A percentile compares a stretch with the other conserved stretches of the same genome.
Evolutionary conservation across 805 yeast genomes (phyloP).

Genomic region (Starmerella kuoi): DNA sequence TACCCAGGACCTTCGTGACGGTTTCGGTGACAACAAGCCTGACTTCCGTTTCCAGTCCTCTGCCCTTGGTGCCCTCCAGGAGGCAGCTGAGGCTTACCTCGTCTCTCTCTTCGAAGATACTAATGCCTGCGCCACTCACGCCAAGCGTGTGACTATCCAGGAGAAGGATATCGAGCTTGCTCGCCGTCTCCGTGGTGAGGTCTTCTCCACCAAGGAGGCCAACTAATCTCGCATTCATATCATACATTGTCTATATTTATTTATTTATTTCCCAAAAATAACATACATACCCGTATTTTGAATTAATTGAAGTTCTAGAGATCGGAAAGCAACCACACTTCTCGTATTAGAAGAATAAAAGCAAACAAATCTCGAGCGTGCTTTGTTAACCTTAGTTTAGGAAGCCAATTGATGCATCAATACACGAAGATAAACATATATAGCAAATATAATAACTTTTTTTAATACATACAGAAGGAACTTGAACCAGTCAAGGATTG

Average conservation of each 20-base stretch:
- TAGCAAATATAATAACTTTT: too few relatives aligned
- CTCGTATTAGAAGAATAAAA: too few relatives aligned
- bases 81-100: constrained; percentile 80
- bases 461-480: too few relatives aligned
- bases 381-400: too few relatives aligned
- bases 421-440: too few relatives aligned
- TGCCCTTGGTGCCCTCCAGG: constrained; percentile 84
- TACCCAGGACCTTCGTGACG: constrained; percentile 78
- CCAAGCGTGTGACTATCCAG: constrained; percentile 87
- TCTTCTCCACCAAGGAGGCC: constrained; percentile 20
- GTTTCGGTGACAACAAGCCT: constrained; percentile 28
- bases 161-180: constrained; percentile 86
- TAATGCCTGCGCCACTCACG: constrained; percentile 84
- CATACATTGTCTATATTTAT: too few relatives aligned
- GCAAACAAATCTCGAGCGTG: too few relatives aligned
- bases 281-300: too few relatives aligned
- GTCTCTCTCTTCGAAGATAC: constrained; percentile 81
- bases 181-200: constrained; percentile 82
- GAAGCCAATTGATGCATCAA: too few relatives aligned
- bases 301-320: too few relatives aligned
- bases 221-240: constrained; percentile 8
- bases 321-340: too few relatives aligned
- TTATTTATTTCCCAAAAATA: background rate
- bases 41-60: constrained; percentile 72
- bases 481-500: too few relatives aligned